Conservation (phyloP, 768 basidiomycete genomes). For the Phanerochaete sordida region DNA sequence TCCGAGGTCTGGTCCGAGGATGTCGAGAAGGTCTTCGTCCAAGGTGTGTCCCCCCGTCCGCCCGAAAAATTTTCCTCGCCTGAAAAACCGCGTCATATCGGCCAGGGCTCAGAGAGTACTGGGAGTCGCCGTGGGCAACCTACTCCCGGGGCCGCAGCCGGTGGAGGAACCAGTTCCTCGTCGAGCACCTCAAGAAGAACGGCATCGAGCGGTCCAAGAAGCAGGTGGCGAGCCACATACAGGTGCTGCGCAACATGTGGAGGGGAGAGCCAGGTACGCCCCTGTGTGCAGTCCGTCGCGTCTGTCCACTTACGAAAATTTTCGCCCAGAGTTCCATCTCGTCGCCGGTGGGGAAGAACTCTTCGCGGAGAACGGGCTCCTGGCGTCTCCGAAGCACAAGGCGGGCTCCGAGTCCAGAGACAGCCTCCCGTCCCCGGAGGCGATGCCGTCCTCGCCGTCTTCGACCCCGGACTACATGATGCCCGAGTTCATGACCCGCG, state of each 20-base stretch:
- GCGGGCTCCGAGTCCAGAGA: conserved; percentile 5
- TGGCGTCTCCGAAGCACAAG: conserved; percentile 32
- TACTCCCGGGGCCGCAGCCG: conserved; percentile 76
- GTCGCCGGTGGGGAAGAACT: conserved; percentile 81
- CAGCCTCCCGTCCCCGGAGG: conserved; percentile 9
- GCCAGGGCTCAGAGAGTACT: conserved; percentile 70
- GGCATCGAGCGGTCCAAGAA: conserved; percentile 78
- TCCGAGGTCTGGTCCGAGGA: conserved; percentile 80
- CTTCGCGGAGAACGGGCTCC: conserved; percentile 38
- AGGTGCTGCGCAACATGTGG: conserved; percentile 86
- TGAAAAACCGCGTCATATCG: background rate
- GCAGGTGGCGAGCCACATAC: conserved; percentile 87
- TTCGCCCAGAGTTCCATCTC: conserved; percentile 59
- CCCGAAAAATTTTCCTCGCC: background rate
- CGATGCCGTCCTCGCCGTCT: conserved; percentile 26
- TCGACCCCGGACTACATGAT: conserved; percentile 24
- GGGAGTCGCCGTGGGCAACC: conserved; percentile 78
- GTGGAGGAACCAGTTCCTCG: conserved; percentile 84
- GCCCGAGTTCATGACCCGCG: conserved; percentile 13
- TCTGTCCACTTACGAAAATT: conserved; percentile 2
- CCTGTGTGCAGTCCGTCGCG: background rate
- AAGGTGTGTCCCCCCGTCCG: background rate
- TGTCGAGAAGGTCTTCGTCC: conserved; percentile 47
- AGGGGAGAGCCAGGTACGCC: conserved; percentile 72
- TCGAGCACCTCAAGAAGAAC: conserved; percentile 69